Base-by-base conservation (phyloP, 768 basidiomycete species). In the Boletus patriciae region DNA sequence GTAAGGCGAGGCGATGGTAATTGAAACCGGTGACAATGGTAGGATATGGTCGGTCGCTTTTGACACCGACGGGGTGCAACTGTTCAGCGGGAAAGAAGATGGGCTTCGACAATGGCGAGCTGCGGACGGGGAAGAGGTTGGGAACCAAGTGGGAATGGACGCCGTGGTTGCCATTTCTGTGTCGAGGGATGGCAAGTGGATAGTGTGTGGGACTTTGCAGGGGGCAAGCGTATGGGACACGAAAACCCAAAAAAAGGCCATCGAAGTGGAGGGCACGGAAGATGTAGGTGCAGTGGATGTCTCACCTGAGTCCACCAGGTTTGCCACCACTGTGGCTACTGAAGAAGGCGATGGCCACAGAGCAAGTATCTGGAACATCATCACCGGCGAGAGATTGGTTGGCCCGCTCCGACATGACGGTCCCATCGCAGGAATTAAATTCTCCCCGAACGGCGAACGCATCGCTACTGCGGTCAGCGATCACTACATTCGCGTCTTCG, bases 201-300 rank as follows among this genome's bases (percentile, higher is more conserved):
- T 57, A 9, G 58, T 50, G 1, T 41, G 46, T 3, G 58, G 33
- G 13, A 46, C 41, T 1, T 2, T 1, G 1, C 1, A 1, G 2
- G 54, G 52, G 9, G 54, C 46, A 9, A 56, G 21, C 3, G 54
- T 57, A 1, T 56, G 54, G 57, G 37, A 57, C 3, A 43, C 5
- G 2, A 5, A 40, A 19, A 48, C 11, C 8, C 12, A 10, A 1
- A 23, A 13, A 16, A 25, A 34, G 21, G 11, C 9, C 9, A 9
- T 29, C 43, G 34, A 46, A 0, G 43, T 51, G 43, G 34, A 34
- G 18, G 8, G 1, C 27, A 3, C 1, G n/a, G n/a, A n/a, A 33
- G 12, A 2, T 1, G 36, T 52, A 3, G 1, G 0, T n/a, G 6
- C 37, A 4, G 42, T 55, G 3, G 54, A 43, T 38, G 16, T 55